phyloP scores from a whole-genome alignment of 2,329 filamentous ascomycete species.

The Neofusicoccum umdonicola region DNA sequence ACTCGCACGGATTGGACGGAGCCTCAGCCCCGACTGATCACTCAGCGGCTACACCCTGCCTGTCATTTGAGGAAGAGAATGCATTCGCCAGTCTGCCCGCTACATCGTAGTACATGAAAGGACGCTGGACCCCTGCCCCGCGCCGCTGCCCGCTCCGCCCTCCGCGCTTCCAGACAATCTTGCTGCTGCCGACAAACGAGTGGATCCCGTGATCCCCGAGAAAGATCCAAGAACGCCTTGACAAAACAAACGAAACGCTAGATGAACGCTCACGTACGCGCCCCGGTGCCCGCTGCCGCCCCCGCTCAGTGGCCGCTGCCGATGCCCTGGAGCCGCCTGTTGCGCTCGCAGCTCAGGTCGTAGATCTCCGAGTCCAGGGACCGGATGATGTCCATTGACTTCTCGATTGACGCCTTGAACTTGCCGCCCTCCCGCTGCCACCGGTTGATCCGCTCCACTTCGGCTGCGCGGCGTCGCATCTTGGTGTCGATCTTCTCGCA shows the following conservation, averaged over 20 bases:
- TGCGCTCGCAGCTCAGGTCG: slow-evolving; percentile 60
- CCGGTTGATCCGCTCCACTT: slow-evolving; percentile 70
- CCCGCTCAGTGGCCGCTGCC: slow-evolving; percentile 22
- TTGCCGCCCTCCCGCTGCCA: slow-evolving; percentile 70
- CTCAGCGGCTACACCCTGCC: slow-evolving; percentile 38
- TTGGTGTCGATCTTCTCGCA: slow-evolving; percentile 91
- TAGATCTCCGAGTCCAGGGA: slow-evolving; percentile 68
- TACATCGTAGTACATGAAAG: slow-evolving; percentile 21
- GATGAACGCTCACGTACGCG: slow-evolving; percentile 7
- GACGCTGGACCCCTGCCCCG: slow-evolving; percentile 23
- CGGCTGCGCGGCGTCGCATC: slow-evolving; percentile 69
- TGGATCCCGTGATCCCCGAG: slow-evolving; percentile 30
- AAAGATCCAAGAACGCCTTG: slow-evolving; percentile 7
- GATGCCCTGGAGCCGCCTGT: slow-evolving; percentile 32
- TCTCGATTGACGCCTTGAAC: slow-evolving; percentile 60
- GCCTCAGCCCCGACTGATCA: slow-evolving; percentile 35
- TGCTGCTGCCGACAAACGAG: slow-evolving; percentile 24
- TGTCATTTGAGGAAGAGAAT: slow-evolving; percentile 27
- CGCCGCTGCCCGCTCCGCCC: slow-evolving; percentile 29
- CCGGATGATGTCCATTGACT: slow-evolving; percentile 70
- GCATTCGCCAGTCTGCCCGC: slow-evolving; percentile 34
- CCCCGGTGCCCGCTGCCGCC: slow-evolving; percentile 20
- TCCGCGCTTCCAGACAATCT: slow-evolving; percentile 25
- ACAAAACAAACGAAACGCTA: slow-evolving; percentile 12
- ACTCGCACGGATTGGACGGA: slow-evolving; percentile 38